Percentiles rank a stretch among this genome's conserved stretches.
phyloP scores from a whole-genome alignment of 768 basidiomycete species.

The Kwoniella mangroviensis region DNA sequence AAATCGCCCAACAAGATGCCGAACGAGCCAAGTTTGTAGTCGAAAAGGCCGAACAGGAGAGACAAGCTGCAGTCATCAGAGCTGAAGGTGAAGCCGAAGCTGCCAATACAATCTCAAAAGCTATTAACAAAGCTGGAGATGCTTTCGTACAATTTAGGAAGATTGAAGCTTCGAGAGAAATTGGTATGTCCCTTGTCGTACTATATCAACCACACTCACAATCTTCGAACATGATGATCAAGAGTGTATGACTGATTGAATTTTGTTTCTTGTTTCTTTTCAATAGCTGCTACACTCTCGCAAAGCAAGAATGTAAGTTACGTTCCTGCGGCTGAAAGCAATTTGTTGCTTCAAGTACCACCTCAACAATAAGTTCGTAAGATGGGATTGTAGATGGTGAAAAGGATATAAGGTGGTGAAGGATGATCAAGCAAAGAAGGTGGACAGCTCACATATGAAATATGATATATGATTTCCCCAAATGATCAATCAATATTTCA shows the following conservation, averaged over 20 bases:
- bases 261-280: not conserved
- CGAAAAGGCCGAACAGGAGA: conserved; percentile 99
- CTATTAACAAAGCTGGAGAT: conserved; percentile 91
- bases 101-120: conserved; percentile 85
- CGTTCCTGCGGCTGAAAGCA: conserved; percentile 48
- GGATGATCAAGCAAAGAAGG: not conserved
- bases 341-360: conserved; percentile 54
- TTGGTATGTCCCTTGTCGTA: conserved; percentile 61
- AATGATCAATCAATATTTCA: not conserved
- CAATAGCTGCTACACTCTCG: conserved; percentile 48
- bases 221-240: no score
- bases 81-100: conserved; percentile 99
- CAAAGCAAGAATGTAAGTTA: conserved; percentile 55
- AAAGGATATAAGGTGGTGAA: not conserved
- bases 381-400: not conserved
- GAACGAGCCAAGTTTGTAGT: conserved; percentile 99
- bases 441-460: no score
- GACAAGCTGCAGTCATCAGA: conserved; percentile 95
- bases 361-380: conserved; percentile 25
- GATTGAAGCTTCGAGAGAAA: conserved; percentile 98
- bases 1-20: conserved; percentile 99
- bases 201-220: not conserved
- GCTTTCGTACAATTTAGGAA: conserved; percentile 92
- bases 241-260: no score
- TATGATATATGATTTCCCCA: no score